Evolutionary conservation across 2,329 filamentous ascomycete species (phyloP), one percentile per base, ranked within the genome.

Genomic region (Neofusicoccum kwambonambiense): DNA sequence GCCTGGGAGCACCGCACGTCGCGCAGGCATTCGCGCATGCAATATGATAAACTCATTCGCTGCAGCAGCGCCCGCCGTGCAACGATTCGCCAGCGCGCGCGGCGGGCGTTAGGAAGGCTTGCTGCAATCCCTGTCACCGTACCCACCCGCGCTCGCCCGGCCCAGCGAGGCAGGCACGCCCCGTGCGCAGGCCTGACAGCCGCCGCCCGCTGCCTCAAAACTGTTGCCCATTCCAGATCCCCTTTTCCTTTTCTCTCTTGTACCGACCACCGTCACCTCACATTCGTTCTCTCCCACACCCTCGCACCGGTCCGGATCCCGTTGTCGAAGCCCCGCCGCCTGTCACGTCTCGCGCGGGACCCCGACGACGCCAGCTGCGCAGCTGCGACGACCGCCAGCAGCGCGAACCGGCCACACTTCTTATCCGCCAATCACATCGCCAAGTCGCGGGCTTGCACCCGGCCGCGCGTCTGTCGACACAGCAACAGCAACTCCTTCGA

Each of bases 201-300:
- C 62, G 62, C 62, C 61, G 60, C 60, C 50, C 51, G 42, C 63
- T 45, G 54, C 63, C 63, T 65, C 63, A 65, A 65, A 65, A 60
- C 39, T 65, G 45, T 45, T 65, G 64, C 49, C 64, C 57, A 56
- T 63, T 64, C 66, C 61, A 66, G 37, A 50, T 65, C 45, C 56
- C 60, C 63, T 42, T 63, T 66, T 64, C 64, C 50, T 39, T 51
- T 65, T 65, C 50, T 17, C 47, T 65, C 66, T 66, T 63, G 63
- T 54, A 62, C 64, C 64, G 31, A 42, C 58, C 47, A 34, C 42
- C 52, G 52, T 49, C 51, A 64, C 62, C 34, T 50, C 35, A 58
- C 62, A 57, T 42, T 65, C 63, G 63, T 65, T 65, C 63, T 35
- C 47, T 63, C 61, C 17, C 49, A 22, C 47, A 39, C 61, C 44